These are phyloP conservation scores for Tilletia caries DNA, from an alignment of 1,284 basidiomycete genomes.

Conservation along the genomic window DNA sequence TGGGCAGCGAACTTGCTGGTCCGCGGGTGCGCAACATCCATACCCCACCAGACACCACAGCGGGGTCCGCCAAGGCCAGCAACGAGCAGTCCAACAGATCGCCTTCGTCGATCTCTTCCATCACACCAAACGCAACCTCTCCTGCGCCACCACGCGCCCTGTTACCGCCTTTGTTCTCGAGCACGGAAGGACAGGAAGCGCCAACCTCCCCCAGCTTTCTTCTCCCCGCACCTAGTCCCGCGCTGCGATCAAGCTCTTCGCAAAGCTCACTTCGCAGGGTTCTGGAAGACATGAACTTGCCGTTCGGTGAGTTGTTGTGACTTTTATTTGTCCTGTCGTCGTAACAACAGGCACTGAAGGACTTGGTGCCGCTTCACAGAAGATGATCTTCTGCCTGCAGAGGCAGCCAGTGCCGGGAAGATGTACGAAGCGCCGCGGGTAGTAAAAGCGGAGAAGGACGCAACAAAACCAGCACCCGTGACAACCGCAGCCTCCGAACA, in stretches of 20 bases:
- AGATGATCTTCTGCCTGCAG: neutral
- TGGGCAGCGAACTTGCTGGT: neutral
- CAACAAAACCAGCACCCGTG: no score
- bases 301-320: slow-evolving; percentile 21
- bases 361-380: no score
- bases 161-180: no score
- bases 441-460: no score
- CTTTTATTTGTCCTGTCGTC: neutral
- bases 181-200: neutral
- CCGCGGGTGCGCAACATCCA: neutral
- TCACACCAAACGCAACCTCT: neutral
- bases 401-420: no score
- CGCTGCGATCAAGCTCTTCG: neutral
- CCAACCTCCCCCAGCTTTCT: neutral
- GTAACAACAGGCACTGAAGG: no score
- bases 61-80: neutral
- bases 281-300: slow-evolving; percentile 35
- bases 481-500: no score
- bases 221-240: neutral
- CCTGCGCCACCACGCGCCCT: no score
- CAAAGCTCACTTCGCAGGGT: slow-evolving; percentile 22
- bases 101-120: neutral
- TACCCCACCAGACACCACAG: neutral
- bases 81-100: neutral
- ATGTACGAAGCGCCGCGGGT: no score